phyloP scores from a whole-genome alignment of 495 filamentous ascomycete species.

The Tuber microsphaerosporum region DNA sequence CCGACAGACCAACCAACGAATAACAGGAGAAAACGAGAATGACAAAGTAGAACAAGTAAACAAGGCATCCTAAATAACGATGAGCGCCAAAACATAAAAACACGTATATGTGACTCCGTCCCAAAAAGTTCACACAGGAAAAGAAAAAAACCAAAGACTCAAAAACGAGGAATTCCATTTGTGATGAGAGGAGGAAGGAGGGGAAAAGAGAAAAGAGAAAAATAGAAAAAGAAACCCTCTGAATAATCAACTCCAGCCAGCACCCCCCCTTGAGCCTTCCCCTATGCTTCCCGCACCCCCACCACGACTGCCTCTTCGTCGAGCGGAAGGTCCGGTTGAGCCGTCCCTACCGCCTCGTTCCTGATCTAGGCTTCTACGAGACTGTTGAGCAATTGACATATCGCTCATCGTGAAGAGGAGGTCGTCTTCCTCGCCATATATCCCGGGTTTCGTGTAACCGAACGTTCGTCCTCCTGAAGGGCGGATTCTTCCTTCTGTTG shows the following conservation, averaged over 20 bases:
- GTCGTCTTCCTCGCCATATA: conserved; percentile 35
- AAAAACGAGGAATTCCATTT: neutral
- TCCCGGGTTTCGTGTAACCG: conserved; percentile 26
- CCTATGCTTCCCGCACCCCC: conserved; percentile 14
- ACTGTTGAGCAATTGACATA: conserved; percentile 34
- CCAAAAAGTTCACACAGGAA: conserved; percentile 30
- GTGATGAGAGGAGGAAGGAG: neutral
- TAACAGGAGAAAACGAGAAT: neutral
- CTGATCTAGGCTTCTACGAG: conserved; percentile 36
- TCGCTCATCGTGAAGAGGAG: conserved; percentile 42
- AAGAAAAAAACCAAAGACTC: conserved; percentile 3
- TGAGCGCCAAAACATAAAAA: conserved; percentile 31
- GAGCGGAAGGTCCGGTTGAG: conserved; percentile 16
- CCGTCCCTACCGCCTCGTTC: conserved; percentile 20
- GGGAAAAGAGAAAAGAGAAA: neutral
- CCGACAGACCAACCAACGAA: neutral
- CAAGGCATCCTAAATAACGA: neutral
- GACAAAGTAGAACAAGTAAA: neutral
- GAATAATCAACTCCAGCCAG: conserved; percentile 13
- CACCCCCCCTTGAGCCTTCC: conserved; percentile 13
- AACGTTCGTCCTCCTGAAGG: conserved; percentile 30
- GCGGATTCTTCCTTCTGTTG: conserved; percentile 6
- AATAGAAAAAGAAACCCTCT: neutral
- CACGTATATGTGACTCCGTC: conserved; percentile 29
- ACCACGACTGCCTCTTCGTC: conserved; percentile 19